Evolutionary conservation across 306 rosid species (phyloP).

Genomic region (Malus domestica): DNA sequence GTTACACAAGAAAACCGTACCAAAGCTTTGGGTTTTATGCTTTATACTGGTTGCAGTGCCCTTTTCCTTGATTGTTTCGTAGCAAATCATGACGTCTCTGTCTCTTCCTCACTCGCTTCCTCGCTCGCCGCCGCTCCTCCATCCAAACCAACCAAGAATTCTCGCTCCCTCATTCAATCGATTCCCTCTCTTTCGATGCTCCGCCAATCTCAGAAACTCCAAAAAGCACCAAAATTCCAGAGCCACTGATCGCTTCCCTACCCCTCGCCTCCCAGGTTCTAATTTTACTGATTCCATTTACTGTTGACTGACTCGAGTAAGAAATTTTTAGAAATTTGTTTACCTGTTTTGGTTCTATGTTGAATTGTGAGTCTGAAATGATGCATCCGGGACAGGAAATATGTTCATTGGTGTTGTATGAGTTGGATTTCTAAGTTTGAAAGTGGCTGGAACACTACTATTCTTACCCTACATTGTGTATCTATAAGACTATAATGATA

Average conservation of each 20-base stretch:
- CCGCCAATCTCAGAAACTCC: conserved; percentile 10
- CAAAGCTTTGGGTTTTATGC: background rate
- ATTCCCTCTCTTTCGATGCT: conserved; percentile 14
- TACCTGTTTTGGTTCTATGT: background rate
- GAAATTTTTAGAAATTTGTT: background rate
- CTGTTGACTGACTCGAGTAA: background rate
- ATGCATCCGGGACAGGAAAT: background rate
- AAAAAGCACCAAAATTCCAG: background rate
- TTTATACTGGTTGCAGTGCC: background rate
- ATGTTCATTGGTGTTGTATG: background rate
- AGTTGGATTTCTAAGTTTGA: background rate
- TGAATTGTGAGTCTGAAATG: background rate
- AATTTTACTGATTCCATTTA: background rate
- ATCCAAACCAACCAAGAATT: background rate
- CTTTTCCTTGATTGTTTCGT: background rate
- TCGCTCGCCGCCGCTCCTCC: background rate
- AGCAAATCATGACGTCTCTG: conserved; percentile 12
- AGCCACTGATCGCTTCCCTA: background rate
- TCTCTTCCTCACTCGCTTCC: conserved; percentile 17
- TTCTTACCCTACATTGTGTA: background rate
- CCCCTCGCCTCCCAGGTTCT: background rate
- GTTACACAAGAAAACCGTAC: background rate
- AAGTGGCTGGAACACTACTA: background rate
- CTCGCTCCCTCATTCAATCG: background rate
- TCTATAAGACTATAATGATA: background rate